phyloP scores from a whole-genome alignment of 352 stramenopile genomes.

The Pythium coloratum region DNA sequence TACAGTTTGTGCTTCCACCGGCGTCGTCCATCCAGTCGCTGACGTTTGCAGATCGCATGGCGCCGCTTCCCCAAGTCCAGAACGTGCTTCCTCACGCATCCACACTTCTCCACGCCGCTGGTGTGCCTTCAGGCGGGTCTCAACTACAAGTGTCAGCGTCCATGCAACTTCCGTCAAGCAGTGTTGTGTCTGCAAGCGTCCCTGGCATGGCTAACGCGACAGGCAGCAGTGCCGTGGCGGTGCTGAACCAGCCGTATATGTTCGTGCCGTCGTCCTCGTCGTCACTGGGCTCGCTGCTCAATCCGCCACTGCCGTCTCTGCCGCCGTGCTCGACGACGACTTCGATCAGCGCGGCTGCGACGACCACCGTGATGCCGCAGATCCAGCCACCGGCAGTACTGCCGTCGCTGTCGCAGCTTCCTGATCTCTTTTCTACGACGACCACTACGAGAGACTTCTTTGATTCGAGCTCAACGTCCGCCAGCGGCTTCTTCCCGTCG shows the following conservation, averaged over 20 bases:
- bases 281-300: slow-evolving; percentile 31
- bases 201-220: neutral
- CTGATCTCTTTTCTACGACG: slow-evolving; percentile 53
- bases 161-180: neutral
- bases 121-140: neutral
- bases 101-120: slow-evolving; percentile 19
- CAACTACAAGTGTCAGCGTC: neutral
- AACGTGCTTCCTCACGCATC: slow-evolving; percentile 30
- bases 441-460: slow-evolving; percentile 53
- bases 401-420: slow-evolving; percentile 56
- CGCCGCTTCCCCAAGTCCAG: slow-evolving; percentile 27
- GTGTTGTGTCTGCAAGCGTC: neutral
- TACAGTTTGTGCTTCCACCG: slow-evolving; percentile 41
- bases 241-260: slow-evolving; percentile 8
- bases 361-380: slow-evolving; percentile 1
- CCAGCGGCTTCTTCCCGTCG: slow-evolving; percentile 49
- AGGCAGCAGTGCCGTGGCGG: neutral
- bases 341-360: neutral
- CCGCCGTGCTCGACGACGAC: slow-evolving; percentile 22
- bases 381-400: slow-evolving; percentile 26
- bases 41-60: slow-evolving; percentile 23
- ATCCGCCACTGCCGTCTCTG: slow-evolving; percentile 35
- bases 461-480: slow-evolving; percentile 34
- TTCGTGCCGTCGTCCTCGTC: slow-evolving; percentile 12
- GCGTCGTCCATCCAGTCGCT: slow-evolving; percentile 38